phyloP scores from a whole-genome alignment of 2,329 filamentous ascomycete genomes.

The Teratosphaeria epicoccoides region DNA sequence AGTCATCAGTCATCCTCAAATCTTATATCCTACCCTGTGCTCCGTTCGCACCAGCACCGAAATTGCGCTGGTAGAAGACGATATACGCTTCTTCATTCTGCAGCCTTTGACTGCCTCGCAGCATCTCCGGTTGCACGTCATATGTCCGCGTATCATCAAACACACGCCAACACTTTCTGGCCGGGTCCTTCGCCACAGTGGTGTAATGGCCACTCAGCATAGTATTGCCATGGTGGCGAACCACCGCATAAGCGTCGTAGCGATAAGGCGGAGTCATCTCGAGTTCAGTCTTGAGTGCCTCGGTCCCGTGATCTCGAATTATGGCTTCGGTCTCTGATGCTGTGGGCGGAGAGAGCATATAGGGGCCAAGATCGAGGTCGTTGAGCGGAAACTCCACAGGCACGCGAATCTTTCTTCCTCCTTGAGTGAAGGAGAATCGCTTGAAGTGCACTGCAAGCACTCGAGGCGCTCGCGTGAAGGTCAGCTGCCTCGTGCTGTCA shows the following conservation, averaged over 20 bases:
- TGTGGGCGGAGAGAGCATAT: slow-evolving; percentile 42
- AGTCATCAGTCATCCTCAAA: neutral
- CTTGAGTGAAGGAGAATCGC: slow-evolving; percentile 39
- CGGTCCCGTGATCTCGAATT: slow-evolving; percentile 22
- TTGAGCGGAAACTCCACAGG: slow-evolving; percentile 68
- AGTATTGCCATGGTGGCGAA: slow-evolving; percentile 61
- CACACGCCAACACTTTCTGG: slow-evolving; percentile 44
- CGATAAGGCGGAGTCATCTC: slow-evolving; percentile 49
- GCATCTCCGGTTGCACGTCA: slow-evolving; percentile 45
- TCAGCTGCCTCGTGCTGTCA: slow-evolving; percentile 58
- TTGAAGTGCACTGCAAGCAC: slow-evolving; percentile 71
- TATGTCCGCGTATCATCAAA: slow-evolving; percentile 49
- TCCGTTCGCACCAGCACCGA: neutral
- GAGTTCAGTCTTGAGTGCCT: slow-evolving; percentile 22
- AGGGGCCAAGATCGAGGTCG: slow-evolving; percentile 53
- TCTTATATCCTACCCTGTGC: slow-evolving; percentile 5
- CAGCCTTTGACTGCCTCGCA: slow-evolving; percentile 33
- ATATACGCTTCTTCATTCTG: slow-evolving; percentile 56
- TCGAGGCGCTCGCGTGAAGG: slow-evolving; percentile 67
- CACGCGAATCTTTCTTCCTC: slow-evolving; percentile 53
- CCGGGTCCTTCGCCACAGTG: slow-evolving; percentile 44
- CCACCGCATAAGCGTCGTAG: slow-evolving; percentile 81
- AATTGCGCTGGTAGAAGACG: slow-evolving; percentile 43
- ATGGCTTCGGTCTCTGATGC: slow-evolving; percentile 22
- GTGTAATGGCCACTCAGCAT: slow-evolving; percentile 72